These are phyloP conservation scores for Pseudodiploospora longispora DNA, from an alignment of 2,329 filamentous ascomycete species.

Conservation along the genomic window DNA sequence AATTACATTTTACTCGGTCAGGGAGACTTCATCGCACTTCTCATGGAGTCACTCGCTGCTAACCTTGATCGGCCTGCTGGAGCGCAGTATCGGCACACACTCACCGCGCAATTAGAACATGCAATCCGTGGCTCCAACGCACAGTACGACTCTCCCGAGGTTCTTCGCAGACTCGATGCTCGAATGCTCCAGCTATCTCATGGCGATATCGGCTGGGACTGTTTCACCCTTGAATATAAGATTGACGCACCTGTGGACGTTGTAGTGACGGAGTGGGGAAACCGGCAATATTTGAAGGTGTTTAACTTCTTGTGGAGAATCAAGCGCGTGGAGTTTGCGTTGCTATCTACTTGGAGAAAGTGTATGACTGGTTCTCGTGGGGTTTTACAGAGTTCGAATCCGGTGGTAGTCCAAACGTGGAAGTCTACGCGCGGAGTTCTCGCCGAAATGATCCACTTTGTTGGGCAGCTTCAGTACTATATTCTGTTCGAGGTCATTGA, in stretches of 20 bases:
- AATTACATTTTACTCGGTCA: conserved; percentile 91
- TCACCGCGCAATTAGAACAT: conserved; percentile 96
- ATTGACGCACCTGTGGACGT: conserved; percentile 95
- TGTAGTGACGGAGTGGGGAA: conserved; percentile 91
- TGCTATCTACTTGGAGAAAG: conserved; percentile 84
- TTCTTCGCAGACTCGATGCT: conserved; percentile 86
- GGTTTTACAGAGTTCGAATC: conserved; percentile 70
- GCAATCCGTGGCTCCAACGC: conserved; percentile 95
- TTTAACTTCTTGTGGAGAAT: conserved; percentile 99
- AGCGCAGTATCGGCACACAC: conserved; percentile 89
- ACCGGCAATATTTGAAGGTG: conserved; percentile 93
- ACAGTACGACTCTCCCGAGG: conserved; percentile 88
- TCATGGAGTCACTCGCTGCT: conserved; percentile 92
- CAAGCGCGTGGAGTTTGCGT: conserved; percentile 92
- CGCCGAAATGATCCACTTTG: conserved; percentile 97
- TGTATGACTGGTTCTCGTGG: conserved; percentile 92
- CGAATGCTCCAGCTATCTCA: conserved; percentile 95
- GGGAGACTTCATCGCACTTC: conserved; percentile 90
- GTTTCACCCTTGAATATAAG: conserved; percentile 97
- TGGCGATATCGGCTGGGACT: conserved; percentile 97
- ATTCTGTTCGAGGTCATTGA: conserved; percentile 98
- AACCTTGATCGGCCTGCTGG: conserved; percentile 95
- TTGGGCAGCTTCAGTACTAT: conserved; percentile 95
- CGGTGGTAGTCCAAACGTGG: conserved; percentile 69
- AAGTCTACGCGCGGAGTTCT: conserved; percentile 81